phyloP scores from a whole-genome alignment of 441 rosid species.

The Gossypium schwendimanii region DNA sequence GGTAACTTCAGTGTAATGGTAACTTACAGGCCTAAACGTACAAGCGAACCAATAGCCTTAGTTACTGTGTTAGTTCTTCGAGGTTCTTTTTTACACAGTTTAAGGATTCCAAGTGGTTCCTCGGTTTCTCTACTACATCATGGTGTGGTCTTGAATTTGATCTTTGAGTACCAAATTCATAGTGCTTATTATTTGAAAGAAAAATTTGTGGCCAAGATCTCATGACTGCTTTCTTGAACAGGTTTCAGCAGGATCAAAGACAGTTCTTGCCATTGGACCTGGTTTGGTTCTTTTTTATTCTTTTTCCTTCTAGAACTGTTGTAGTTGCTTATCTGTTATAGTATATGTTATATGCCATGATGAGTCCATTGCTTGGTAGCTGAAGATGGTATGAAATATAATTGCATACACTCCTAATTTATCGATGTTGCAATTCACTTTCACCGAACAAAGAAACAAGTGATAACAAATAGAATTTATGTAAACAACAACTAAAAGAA shows the following conservation, averaged over 20 bases:
- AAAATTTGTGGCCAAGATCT: background rate
- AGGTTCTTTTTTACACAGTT: background rate
- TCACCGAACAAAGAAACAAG: background rate
- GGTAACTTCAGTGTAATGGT: background rate
- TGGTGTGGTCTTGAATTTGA: background rate
- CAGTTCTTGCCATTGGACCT: slow-evolving; percentile 9
- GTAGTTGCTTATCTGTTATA: background rate
- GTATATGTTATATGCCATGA: background rate
- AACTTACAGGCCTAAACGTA: background rate
- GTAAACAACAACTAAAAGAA: background rate
- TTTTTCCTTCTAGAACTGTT: background rate
- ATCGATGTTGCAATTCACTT: background rate
- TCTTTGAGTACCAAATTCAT: background rate
- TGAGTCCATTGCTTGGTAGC: background rate
- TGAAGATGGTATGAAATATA: background rate
- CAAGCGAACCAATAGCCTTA: background rate
- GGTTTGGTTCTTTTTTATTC: slow-evolving; percentile 10
- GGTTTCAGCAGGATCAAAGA: slow-evolving; percentile 11
- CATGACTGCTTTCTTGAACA: background rate
- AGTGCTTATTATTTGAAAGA: background rate
- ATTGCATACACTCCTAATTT: background rate
- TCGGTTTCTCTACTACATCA: background rate
- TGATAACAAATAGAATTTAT: background rate
- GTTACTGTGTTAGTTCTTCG: background rate
- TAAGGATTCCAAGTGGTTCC: background rate